Evolutionary conservation across 768 basidiomycete species (phyloP).

Genomic region (Dioszegia crocea): DNA sequence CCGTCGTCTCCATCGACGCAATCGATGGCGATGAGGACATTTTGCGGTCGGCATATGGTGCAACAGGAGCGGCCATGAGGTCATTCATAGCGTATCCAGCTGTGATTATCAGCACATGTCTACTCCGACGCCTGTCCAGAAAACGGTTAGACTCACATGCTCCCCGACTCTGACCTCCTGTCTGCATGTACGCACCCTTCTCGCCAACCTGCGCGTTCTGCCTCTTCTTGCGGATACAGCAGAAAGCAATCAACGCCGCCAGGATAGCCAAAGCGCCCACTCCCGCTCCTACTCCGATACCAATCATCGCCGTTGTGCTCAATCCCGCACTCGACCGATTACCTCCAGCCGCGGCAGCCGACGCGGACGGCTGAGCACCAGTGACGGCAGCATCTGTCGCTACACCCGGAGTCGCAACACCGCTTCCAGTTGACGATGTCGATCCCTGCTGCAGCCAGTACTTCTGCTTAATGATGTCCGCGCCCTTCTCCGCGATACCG

Average conservation of each 20-base stretch:
- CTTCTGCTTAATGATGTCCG: conserved; percentile 53
- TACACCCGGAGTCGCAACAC: conserved; percentile 22
- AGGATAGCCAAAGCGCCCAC: conserved; percentile 30
- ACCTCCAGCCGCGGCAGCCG: neutral
- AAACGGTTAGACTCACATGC: neutral
- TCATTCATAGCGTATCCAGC: conserved; percentile 9
- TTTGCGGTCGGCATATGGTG: conserved; percentile 14
- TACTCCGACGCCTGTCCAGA: neutral
- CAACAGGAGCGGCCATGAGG: conserved; percentile 13
- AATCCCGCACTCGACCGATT: conserved; percentile 1
- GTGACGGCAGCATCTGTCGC: conserved; percentile 29
- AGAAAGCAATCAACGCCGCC: conserved; percentile 32
- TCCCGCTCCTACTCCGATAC: conserved; percentile 36
- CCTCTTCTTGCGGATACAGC: conserved; percentile 28
- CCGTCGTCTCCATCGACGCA: conserved; percentile 15
- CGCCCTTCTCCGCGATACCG: conserved; percentile 56
- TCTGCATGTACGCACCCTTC: conserved; percentile 21
- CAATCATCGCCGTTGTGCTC: conserved; percentile 28
- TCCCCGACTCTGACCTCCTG: neutral
- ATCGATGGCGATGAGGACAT: conserved; percentile 2
- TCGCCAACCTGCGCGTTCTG: conserved; percentile 14
- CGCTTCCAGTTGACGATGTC: neutral
- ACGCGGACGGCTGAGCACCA: conserved; percentile 6
- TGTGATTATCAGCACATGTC: conserved; percentile 5
- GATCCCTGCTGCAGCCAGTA: conserved; percentile 31